Conservation (phyloP, 306 rosid species). For the Quercus robur region DNA sequence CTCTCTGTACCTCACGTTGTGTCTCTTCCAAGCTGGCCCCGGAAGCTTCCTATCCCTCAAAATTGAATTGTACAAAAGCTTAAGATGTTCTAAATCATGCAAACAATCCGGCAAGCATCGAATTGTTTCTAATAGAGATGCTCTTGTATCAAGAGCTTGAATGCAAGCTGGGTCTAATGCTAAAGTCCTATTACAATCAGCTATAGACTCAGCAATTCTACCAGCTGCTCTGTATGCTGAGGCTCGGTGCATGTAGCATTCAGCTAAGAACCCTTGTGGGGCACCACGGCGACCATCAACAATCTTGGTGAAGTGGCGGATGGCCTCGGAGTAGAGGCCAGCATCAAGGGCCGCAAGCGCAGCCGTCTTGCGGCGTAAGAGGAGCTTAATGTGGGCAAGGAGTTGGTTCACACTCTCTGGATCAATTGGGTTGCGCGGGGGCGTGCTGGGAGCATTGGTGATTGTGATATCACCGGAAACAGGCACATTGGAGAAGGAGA, state of each 20-base stretch:
- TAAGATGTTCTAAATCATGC: constrained; percentile 87
- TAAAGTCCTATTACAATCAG: constrained; percentile 83
- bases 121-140: constrained; percentile 66
- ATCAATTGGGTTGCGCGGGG: constrained; percentile 45
- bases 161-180: constrained; percentile 75
- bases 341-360: constrained; percentile 90
- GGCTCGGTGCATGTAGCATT: constrained; percentile 84
- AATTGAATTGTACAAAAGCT: constrained; percentile 82
- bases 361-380: constrained; percentile 73
- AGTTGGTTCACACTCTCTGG: constrained; percentile 57
- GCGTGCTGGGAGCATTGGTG: constrained; percentile 42
- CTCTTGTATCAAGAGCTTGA: constrained; percentile 85
- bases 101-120: constrained; percentile 84
- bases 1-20: constrained; percentile 68
- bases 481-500: constrained; percentile 41
- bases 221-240: constrained; percentile 61
- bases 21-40: constrained; percentile 92
- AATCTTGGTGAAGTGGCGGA: constrained; percentile 87
- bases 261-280: constrained; percentile 86
- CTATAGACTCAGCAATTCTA: constrained; percentile 81
- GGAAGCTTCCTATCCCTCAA: constrained; percentile 81
- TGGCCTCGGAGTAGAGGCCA: constrained; percentile 79
- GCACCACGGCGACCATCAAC: constrained; percentile 91
- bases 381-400: constrained; percentile 79
- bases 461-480: constrained; percentile 27